Evolutionary conservation across 345 rosid species (phyloP).

Genomic region (Eutrema japonicum): DNA sequence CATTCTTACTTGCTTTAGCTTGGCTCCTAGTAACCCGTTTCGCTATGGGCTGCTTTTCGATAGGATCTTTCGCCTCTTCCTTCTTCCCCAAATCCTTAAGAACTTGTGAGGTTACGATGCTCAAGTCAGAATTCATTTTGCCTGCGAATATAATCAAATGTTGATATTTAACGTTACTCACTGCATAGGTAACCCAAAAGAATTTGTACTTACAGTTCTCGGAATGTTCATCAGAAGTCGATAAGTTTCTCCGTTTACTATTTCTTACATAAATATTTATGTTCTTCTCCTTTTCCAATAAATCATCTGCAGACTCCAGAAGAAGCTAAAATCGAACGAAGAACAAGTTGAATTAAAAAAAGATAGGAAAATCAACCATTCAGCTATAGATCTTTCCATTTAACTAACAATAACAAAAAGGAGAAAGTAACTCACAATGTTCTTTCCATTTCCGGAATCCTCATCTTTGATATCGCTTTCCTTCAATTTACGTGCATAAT

Average conservation of each 20-base stretch:
- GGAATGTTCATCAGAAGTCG: conserved; percentile 36
- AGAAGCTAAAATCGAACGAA: conserved; percentile 6
- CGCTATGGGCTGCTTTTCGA: conserved; percentile 9
- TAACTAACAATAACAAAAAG: conserved; percentile 6
- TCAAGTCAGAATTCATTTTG: conserved; percentile 14
- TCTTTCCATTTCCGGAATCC: conserved; percentile 52
- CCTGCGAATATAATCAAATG: conserved; percentile 18
- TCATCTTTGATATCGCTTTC: conserved; percentile 44
- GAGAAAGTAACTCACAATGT: conserved; percentile 48
- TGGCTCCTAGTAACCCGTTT: conserved; percentile 47
- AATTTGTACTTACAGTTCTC: conserved; percentile 22
- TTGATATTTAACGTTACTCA: conserved; percentile 22
- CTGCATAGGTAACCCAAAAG: background rate
- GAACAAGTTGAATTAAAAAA: background rate
- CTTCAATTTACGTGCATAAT: conserved; percentile 60
- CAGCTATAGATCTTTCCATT: conserved; percentile 5
- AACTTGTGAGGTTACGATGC: conserved; percentile 20
- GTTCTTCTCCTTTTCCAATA: conserved; percentile 26
- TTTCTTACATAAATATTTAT: conserved; percentile 9
- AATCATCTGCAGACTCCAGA: conserved; percentile 12
- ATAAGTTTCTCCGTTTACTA: conserved; percentile 24
- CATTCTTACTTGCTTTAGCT: conserved; percentile 33
- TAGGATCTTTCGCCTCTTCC: conserved; percentile 18
- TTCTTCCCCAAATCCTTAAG: conserved; percentile 15
- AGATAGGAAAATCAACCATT: conserved; percentile 4